Base-by-base conservation (phyloP, 148 eudicot species). In the Polygonum maritimum region DNA sequence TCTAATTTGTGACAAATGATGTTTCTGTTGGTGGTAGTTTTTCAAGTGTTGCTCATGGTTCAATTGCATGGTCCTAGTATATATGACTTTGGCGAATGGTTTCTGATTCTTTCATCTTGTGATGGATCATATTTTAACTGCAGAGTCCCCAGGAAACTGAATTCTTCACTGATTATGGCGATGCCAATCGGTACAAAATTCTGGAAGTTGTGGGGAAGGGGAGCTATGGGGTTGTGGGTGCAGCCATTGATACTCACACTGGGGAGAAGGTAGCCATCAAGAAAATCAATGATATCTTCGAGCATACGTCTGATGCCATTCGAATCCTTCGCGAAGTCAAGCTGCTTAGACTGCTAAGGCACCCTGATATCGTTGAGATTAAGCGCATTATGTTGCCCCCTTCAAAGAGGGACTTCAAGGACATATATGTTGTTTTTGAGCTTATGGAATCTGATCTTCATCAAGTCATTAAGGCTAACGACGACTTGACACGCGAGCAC, bases 381-480 rank as follows among this genome's bases (percentile, higher is more conserved):
- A 93, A 91, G 79, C 90, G 94, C 71, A 91, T 93, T 75, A 86
- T 93, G 92, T 63, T 93, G 79, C 96, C 98, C 51, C 96, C 93
- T 52, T 91, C 96, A 31, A 83, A 82, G 78, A 83, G 89, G 48
- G 96, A 89, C 71, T 93, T 93, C 74, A 93, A 76, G 79, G 98
- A 93, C 78, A 89, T 93, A 55, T 93, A 83, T 83, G 98, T 93
- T 63, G 98, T 93, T 54, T 93, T 91, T 79, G 98, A 93, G 86
- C 90, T 91, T 69, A 93, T 93, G 96, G 98, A 93, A 75, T 91
- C 96, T 44, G 96, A 93, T 81, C 92, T 91, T 83, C 92, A 91
- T 78, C 92, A 91, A 85, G 96, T 91, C 80, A 93, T 93, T 78
- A 91, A 88, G 83, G 92, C 96, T 48, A 90, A 91, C 82, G 93